Base-by-base conservation (phyloP, 1,284 basidiomycete genomes). In the Stereum hirsutum region DNA sequence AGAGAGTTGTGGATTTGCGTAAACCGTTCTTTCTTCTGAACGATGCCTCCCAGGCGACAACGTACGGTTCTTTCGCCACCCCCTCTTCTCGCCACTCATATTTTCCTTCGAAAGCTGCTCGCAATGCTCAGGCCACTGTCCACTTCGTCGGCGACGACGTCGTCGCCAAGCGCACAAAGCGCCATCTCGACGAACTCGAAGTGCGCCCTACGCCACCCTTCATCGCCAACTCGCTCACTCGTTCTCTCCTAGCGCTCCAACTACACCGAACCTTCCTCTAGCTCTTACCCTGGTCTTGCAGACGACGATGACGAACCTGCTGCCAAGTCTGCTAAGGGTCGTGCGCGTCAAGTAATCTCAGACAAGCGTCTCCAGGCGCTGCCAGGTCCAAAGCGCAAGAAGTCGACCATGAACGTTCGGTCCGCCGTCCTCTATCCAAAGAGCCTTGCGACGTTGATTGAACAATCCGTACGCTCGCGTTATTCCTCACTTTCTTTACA, bases 101-200 rank as follows among this genome's bases (percentile, higher is more conserved):
- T 17, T 21, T 30, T 31, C 36, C 66, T 10, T 23, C 10, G 36
- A 54, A 59, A 63, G 62, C 69, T n/a, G 42, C 49, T 4, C 61
- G 70, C 26, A 70, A 74, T 50, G 64, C 62, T 6, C 61, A 64
- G 41, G 49, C 53, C 26, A 44, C 56, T n/a, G 49, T 49, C 23
- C 48, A 55, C 19, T 44, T 49, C 8, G 51, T 82, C 20, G 68
- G 79, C 14, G 67, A 75, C 1, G 83, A 87, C 45, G 60, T 83
- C 33, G 69, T 89, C 43, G 75, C 79, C 8, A 87, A 83, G 56
- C 75, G 88, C 46, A 83, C 75, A 15, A 81, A 75, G 60, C 66
- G 78, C 38, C 85, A 83, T 58, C 72, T 90, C 14, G 84, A 86
- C 49, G 88, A 90, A 56, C 78, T 90, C 38, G 87, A 90, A 69